Evolutionary conservation across 2,329 filamentous ascomycete species (phyloP), one percentile per base, ranked within the genome.

Genomic region (Allantophomopsis cytisporea): DNA sequence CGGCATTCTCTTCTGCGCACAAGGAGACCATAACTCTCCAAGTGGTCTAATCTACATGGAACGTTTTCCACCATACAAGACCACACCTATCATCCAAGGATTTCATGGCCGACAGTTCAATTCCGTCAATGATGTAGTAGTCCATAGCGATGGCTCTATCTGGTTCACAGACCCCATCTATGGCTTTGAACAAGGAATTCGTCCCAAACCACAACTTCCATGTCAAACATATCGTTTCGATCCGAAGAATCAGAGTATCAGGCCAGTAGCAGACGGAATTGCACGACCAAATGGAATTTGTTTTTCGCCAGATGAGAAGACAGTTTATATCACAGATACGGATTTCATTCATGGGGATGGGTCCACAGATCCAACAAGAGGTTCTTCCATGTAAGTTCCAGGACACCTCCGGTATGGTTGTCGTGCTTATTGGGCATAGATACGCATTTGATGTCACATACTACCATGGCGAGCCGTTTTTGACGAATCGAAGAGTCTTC

Each of bases 111-210:
- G 72, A 2, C 62, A 15, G 32, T 79, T 78, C 55, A 74, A 67
- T 51, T 76, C 72, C 0, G 55, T 76, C 10, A 78, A 78, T 45
- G 75, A 80, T 43, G 61, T 72, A 0, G 61, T 64, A 1, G 65
- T 76, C 45, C 63, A 72, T 21, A 52, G 54, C 10, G 75, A 68
- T 41, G 63, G 64, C n/a, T 65, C 73, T 18, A 57, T 80, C n/a
- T 80, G 76, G 59, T 79, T 80, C 48, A 80, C 74, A 2, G 75
- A 80, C 42, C 68, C 71, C 0, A 61, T 66, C 7, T 80, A 80
- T 45, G 76, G 72, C 3, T 70, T 63, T 43, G 60, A 70, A 33
- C 74, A 79, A 49, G 61, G 70, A 17, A 77, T 79, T 47, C 63
- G 74, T 0, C 68, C 68, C 0, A 45, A 53, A 5, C 73, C 73